Conservation (phyloP, 2,329 filamentous ascomycete species). For the Zymoseptoria crescenta region DNA sequence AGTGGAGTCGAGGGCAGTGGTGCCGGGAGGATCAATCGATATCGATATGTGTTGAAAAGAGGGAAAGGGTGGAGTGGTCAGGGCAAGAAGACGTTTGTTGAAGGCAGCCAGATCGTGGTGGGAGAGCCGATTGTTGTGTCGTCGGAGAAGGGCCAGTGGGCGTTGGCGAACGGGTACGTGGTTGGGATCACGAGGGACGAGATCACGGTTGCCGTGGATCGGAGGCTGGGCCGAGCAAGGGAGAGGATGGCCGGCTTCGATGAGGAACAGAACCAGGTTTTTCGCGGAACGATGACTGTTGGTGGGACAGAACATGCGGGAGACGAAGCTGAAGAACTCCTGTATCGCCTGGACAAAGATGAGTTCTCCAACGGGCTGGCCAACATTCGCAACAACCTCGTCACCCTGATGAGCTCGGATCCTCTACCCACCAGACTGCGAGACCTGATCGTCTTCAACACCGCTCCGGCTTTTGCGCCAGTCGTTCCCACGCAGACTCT, state of each 20-base stretch:
- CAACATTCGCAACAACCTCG: slow-evolving; percentile 83
- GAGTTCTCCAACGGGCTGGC: slow-evolving; percentile 99
- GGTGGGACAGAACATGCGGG: slow-evolving; percentile 41
- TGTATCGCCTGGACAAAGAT: slow-evolving; percentile 90
- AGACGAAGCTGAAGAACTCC: slow-evolving; percentile 39
- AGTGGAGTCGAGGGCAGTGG: slow-evolving; percentile 34
- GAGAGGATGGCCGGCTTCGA: slow-evolving; percentile 70
- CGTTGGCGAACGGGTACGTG: slow-evolving; percentile 85
- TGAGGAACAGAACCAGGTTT: slow-evolving; percentile 68
- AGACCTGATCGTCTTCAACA: slow-evolving; percentile 70
- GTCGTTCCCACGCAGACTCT: slow-evolving; percentile 6
- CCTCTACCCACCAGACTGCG: slow-evolving; percentile 50
- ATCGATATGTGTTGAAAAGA: slow-evolving; percentile 77
- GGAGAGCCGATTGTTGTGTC: slow-evolving; percentile 96
- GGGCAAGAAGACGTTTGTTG: slow-evolving; percentile 66
- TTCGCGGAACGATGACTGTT: slow-evolving; percentile 87
- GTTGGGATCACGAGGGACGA: slow-evolving; percentile 64
- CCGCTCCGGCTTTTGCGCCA: slow-evolving; percentile 66
- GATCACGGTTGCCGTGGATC: slow-evolving; percentile 84
- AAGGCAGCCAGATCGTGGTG: slow-evolving; percentile 70
- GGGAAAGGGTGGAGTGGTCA: slow-evolving; percentile 30
- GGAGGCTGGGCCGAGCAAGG: slow-evolving; percentile 78
- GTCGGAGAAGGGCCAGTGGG: slow-evolving; percentile 90
- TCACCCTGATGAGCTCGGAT: slow-evolving; percentile 67
- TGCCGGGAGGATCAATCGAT: slow-evolving; percentile 77